These are phyloP conservation scores for Cutaneotrichosporon sp. DNA, from an alignment of 1,284 basidiomycete genomes.

Conservation along the genomic window DNA sequence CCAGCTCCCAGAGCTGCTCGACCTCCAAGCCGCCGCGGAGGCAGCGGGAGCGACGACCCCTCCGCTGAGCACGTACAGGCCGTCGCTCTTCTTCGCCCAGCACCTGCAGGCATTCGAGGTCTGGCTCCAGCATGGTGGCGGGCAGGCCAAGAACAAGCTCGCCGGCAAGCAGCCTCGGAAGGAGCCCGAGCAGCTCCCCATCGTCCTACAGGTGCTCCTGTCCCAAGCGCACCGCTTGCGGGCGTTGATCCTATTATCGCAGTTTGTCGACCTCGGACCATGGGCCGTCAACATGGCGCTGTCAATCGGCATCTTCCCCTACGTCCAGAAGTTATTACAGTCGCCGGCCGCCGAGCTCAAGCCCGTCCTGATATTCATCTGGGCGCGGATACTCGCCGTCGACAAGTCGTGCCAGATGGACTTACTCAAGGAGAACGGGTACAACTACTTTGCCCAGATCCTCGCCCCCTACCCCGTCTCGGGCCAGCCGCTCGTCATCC, in stretches of 20 bases:
- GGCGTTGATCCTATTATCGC: conserved; percentile 92
- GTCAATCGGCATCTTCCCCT: conserved; percentile 98
- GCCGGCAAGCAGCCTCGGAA: conserved; percentile 21
- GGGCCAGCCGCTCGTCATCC: conserved; percentile 61
- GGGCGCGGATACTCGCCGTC: conserved; percentile 95
- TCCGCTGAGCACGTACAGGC: conserved; percentile 63
- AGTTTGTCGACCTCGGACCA: conserved; percentile 96
- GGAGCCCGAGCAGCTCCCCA: conserved; percentile 88
- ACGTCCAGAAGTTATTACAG: conserved; percentile 94
- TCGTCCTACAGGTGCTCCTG: conserved; percentile 93
- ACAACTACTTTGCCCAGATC: conserved; percentile 83
- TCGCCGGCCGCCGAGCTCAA: conserved; percentile 92
- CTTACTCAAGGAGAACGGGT: conserved; percentile 79
- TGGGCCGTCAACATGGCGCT: conserved; percentile 98
- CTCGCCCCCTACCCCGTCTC: conserved; percentile 59
- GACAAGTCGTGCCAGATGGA: conserved; percentile 92
- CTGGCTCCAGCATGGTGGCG: conserved; percentile 89
- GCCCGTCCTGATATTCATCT: conserved; percentile 98
- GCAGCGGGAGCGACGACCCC: conserved; percentile 41
- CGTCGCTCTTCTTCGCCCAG: conserved; percentile 94
- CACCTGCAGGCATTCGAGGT: conserved; percentile 97
- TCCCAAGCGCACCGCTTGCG: conserved; percentile 95
- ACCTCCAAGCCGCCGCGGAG: conserved; percentile 57
- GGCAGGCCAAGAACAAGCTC: conserved; percentile 30
- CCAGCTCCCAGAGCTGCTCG: conserved; percentile 85